These are phyloP conservation scores for Syncephalastrum racemosum DNA, from an alignment of 371 early-diverging fungal genomes.

Conservation along the genomic window DNA sequence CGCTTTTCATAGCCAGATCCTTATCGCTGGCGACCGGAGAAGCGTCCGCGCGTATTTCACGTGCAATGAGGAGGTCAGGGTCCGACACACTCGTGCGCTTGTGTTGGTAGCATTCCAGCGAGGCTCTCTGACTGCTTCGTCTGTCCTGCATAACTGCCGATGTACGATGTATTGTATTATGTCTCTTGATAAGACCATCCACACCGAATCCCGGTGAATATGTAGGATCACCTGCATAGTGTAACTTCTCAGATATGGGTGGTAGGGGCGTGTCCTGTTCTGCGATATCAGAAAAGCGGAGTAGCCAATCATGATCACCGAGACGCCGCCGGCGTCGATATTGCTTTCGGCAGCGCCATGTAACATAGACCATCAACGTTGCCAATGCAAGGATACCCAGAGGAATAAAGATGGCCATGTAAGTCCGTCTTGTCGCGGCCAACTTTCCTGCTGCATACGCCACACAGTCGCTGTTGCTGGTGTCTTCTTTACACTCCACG, in stretches of 20 bases:
- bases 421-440: slow-evolving; percentile 12
- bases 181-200: too few species aligned
- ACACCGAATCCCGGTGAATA: too few species aligned
- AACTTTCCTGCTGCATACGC: slow-evolving; percentile 8
- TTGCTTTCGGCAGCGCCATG: slow-evolving; percentile 26
- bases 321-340: slow-evolving; percentile 17
- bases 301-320: slow-evolving; percentile 47
- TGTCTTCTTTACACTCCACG: slow-evolving; percentile 22
- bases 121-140: too few species aligned
- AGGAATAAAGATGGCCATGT: slow-evolving; percentile 34
- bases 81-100: slow-evolving; percentile 5
- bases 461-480: slow-evolving; percentile 17
- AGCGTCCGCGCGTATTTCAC: slow-evolving; percentile 1
- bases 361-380: background rate
- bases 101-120: too few species aligned
- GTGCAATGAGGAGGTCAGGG: slow-evolving; percentile 7
- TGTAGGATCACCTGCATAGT: too few species aligned
- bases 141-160: too few species aligned
- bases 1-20: too few species aligned
- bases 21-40: background rate
- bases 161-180: too few species aligned
- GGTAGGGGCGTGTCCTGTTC: background rate
- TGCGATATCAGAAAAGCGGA: slow-evolving; percentile 23
- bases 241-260: slow-evolving; percentile 4
- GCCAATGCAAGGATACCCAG: slow-evolving; percentile 15